Evolutionary conservation across 305 asterid genomes (phyloP).

Genomic region (Fraxinus latifolia): DNA sequence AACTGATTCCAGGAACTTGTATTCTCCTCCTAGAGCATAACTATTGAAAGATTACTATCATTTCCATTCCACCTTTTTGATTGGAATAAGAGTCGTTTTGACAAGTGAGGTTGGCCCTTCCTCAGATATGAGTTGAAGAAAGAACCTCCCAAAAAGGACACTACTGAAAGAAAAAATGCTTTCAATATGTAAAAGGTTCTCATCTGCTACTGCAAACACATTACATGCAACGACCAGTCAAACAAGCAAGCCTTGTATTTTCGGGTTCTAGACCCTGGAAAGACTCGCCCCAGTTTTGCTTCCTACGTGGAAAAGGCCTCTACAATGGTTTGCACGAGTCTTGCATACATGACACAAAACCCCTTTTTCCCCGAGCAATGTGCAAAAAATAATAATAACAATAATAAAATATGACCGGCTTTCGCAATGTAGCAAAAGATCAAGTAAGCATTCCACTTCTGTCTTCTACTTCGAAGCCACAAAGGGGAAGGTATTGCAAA

Average conservation of each 20-base stretch:
- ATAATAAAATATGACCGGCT: not conserved
- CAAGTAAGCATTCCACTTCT: not conserved
- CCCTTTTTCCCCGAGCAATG: not conserved
- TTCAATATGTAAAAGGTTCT: not conserved
- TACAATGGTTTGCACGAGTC: not conserved
- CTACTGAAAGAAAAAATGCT: not conserved
- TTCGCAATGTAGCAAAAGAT: not conserved
- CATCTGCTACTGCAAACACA: not conserved
- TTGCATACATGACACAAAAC: not conserved
- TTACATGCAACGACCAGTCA: not conserved
- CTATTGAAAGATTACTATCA: not conserved
- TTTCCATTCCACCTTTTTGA: not conserved
- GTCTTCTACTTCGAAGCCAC: not conserved
- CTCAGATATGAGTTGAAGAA: not conserved
- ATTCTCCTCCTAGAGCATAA: not conserved
- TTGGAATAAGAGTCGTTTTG: not conserved
- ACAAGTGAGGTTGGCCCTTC: not conserved
- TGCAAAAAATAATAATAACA: not conserved
- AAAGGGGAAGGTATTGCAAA: not conserved
- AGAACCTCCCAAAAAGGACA: not conserved
- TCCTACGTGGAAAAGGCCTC: not conserved
- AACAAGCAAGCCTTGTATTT: not conserved
- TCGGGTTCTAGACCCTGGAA: not conserved
- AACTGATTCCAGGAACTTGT: not conserved
- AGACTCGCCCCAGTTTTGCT: not conserved